A percentile compares a stretch with the other conserved stretches of the same genome.
Conservation (phyloP, 257 asterid genomes). For the Gardenia jasminoides region DNA sequence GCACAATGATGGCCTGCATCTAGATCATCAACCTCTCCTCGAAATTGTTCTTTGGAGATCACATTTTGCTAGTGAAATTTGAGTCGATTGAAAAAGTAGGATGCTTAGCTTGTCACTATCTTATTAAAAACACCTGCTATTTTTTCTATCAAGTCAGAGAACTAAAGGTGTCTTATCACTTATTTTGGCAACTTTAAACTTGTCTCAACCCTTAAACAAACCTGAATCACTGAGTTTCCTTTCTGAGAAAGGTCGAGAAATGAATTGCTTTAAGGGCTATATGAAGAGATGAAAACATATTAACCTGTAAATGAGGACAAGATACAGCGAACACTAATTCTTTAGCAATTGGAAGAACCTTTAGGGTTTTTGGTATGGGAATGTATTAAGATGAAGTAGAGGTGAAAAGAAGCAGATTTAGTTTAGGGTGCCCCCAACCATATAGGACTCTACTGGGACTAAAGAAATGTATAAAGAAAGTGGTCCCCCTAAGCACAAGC, state of each 20-base stretch:
- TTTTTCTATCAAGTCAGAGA: no score
- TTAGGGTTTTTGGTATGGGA: slow-evolving; percentile 5
- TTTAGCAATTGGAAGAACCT: neutral
- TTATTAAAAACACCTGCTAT: no score
- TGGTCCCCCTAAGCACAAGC: neutral
- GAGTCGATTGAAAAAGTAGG: neutral
- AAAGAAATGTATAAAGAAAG: neutral
- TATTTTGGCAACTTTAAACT: no score
- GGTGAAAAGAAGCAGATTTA: neutral
- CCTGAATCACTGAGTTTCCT: no score
- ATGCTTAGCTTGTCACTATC: neutral
- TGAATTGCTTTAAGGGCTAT: no score
- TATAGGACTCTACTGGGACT: neutral
- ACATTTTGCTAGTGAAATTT: neutral
- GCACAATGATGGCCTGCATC: neutral
- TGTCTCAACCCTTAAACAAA: no score
- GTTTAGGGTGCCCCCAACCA: neutral
- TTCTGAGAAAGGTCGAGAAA: neutral
- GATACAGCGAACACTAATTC: neutral
- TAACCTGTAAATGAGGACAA: no score
- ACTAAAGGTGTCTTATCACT: neutral
- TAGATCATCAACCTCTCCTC: neutral
- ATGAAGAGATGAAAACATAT: no score
- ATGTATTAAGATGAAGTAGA: neutral
- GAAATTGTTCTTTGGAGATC: neutral